A percentile compares a stretch with the other conserved stretches of the same genome.
phyloP scores from a whole-genome alignment of 106 monocot genomes.

The Platanthera zijinensis region DNA sequence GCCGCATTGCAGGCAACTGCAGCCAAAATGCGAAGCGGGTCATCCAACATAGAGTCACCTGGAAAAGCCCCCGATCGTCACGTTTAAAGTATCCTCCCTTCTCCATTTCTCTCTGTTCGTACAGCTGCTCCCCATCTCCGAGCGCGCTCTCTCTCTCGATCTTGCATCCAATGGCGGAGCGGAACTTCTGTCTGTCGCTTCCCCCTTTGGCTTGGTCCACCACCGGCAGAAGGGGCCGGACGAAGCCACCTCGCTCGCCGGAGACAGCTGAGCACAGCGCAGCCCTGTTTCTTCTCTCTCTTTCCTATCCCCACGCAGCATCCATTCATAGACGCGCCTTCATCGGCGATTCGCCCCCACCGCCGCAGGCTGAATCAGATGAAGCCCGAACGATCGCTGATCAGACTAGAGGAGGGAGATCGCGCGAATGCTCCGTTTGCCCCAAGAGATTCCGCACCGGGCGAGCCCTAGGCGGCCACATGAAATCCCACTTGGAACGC shows the following conservation, averaged over 20 bases:
- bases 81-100: neutral
- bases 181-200: neutral
- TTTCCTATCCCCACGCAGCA: neutral
- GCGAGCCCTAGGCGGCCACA: constrained; percentile 1
- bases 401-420: neutral
- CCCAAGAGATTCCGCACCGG: neutral
- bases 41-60: neutral
- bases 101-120: neutral
- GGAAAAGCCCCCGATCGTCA: neutral
- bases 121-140: neutral
- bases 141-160: neutral
- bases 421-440: neutral
- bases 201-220: neutral
- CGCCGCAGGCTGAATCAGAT: neutral
- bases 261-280: constrained; percentile 1
- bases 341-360: neutral
- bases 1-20: no score
- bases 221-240: neutral
- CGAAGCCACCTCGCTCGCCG: neutral
- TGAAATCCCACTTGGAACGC: constrained; percentile 2
- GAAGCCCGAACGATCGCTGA: neutral
- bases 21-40: no score
- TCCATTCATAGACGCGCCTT: neutral
- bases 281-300: constrained; percentile 1
- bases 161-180: neutral